Conservation (phyloP, 129 eudicot species). For the Rutidosis leptorrhynchoides region DNA sequence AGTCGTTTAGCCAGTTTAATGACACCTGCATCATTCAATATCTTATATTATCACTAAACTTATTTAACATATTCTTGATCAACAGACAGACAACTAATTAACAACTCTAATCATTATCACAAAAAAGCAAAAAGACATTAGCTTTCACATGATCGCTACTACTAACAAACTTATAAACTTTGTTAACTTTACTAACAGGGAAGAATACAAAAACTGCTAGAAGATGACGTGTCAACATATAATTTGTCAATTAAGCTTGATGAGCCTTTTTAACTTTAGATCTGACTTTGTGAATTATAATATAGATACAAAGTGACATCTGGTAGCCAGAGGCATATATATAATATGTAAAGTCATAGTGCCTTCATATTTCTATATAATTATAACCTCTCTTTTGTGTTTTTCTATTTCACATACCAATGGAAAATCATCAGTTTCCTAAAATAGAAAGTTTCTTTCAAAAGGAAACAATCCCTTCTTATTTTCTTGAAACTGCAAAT, state of each 20-base stretch:
- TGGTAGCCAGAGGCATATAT: constrained; percentile 18
- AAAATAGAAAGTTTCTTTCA: constrained; percentile 47
- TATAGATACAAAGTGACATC: constrained; percentile 29
- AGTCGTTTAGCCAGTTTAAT: constrained; percentile 31
- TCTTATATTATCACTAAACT: constrained; percentile 32
- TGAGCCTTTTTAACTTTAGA: constrained; percentile 26
- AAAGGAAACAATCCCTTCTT: constrained; percentile 31
- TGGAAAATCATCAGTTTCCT: constrained; percentile 54
- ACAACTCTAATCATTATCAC: constrained; percentile 34
- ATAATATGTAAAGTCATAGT: constrained; percentile 33
- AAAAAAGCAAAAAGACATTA: constrained; percentile 31
- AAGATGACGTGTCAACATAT: constrained; percentile 36
- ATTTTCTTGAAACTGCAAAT: constrained; percentile 25
- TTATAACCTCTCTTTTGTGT: constrained; percentile 16
- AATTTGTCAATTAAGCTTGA: constrained; percentile 39
- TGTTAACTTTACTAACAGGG: constrained; percentile 35
- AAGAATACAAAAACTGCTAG: constrained; percentile 45
- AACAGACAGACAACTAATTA: constrained; percentile 16
- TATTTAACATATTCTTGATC: constrained; percentile 28
- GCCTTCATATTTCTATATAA: constrained; percentile 28
- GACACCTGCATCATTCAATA: constrained; percentile 36
- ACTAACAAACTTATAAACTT: constrained; percentile 22
- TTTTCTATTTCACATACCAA: constrained; percentile 29
- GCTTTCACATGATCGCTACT: constrained; percentile 35
- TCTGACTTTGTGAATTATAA: constrained; percentile 34